phyloP scores from a whole-genome alignment of 2,329 filamentous ascomycete species.

The Aspergillus luchuensis region DNA sequence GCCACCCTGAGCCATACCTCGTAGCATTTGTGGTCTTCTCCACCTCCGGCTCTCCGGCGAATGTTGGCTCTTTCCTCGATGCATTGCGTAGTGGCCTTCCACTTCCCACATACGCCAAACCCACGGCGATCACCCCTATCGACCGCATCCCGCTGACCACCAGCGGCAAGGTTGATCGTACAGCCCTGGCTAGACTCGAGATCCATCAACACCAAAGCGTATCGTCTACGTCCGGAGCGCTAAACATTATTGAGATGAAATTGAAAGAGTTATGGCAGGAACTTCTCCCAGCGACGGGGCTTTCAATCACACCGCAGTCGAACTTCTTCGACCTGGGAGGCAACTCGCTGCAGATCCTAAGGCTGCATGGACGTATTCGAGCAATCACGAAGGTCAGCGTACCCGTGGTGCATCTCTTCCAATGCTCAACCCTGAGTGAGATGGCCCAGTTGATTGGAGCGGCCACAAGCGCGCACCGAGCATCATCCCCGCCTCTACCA shows the following conservation, averaged over 20 bases:
- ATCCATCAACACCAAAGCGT: too few species aligned
- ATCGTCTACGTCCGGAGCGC: too few species aligned
- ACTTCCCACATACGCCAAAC: background rate
- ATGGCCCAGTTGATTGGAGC: background rate
- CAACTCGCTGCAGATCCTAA: slow-evolving; percentile 31
- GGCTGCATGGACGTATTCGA: slow-evolving; percentile 25
- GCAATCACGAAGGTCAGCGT: background rate
- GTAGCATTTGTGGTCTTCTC: background rate
- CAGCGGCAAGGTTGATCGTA: background rate
- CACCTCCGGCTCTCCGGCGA: background rate
- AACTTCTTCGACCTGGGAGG: slow-evolving; percentile 32
- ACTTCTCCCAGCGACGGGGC: background rate
- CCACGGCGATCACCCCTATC: background rate
- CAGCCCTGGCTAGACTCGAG: background rate
- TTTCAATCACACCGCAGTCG: background rate
- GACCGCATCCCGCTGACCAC: background rate
- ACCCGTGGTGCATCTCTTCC: background rate
- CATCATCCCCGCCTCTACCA: too few species aligned
- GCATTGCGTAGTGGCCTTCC: background rate
- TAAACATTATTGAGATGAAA: background rate
- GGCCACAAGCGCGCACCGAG: too few species aligned
- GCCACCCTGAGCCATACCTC: background rate
- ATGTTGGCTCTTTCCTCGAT: background rate
- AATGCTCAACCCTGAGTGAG: background rate
- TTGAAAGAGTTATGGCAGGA: slow-evolving; percentile 5